These are phyloP conservation scores for Aspergillus brasiliensis DNA, from an alignment of 2,329 filamentous ascomycete species.

Conservation along the genomic window DNA sequence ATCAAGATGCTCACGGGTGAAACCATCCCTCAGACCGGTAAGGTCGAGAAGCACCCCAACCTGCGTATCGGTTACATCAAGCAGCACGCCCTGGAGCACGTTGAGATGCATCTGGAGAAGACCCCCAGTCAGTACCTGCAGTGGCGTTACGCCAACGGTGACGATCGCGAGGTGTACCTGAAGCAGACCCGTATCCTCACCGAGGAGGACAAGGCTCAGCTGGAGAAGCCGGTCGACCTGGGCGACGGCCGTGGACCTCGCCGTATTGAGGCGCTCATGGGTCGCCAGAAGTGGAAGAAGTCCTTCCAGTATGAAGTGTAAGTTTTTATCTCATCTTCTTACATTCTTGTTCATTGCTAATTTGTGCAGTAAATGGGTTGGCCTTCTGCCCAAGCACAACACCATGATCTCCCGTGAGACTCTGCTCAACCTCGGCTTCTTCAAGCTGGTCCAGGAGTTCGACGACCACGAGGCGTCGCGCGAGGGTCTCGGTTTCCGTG, in stretches of 20 bases:
- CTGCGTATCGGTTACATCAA: slow-evolving; percentile 99
- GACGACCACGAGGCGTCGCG: slow-evolving; percentile 99
- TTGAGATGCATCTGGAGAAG: slow-evolving; percentile 99
- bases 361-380: slow-evolving; percentile 73
- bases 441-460: slow-evolving; percentile 95
- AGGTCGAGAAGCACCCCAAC: slow-evolving; percentile 98
- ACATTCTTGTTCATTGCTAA: slow-evolving; percentile 10
- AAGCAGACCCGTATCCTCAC: slow-evolving; percentile 95
- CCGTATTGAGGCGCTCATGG: slow-evolving; percentile 85
- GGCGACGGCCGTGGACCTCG: slow-evolving; percentile 76
- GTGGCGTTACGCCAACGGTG: slow-evolving; percentile 96
- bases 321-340: slow-evolving; percentile 34
- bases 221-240: slow-evolving; percentile 86
- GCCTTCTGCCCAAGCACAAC: slow-evolving; percentile 89
- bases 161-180: slow-evolving; percentile 94
- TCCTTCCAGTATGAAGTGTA: slow-evolving; percentile 96
- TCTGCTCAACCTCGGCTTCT: slow-evolving; percentile 79
- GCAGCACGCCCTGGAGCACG: slow-evolving; percentile 97
- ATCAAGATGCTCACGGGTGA: slow-evolving; percentile 98
- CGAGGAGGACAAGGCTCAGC: slow-evolving; percentile 80
- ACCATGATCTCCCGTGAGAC: slow-evolving; percentile 91
- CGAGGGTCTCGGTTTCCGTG: slow-evolving; percentile 94
- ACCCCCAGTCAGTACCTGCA: slow-evolving; percentile 98
- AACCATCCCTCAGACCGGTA: slow-evolving; percentile 76
- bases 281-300: slow-evolving; percentile 99